Percentiles rank a stretch among this genome's conserved stretches.
Evolutionary conservation across 1,284 basidiomycete genomes (phyloP).

Genomic region (Grifola frondosa): DNA sequence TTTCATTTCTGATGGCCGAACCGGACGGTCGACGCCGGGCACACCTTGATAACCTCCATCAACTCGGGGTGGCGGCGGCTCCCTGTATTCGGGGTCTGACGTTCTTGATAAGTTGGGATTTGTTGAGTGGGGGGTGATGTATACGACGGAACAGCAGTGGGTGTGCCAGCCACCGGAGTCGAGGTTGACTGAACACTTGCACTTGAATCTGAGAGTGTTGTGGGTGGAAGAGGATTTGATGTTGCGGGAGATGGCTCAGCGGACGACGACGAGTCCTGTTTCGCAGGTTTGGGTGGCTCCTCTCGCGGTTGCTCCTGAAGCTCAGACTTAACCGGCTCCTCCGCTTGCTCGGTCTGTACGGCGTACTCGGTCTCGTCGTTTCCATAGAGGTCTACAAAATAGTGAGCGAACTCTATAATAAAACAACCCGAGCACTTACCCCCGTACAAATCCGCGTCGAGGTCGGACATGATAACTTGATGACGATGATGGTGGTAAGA

Average conservation of each 20-base stretch:
- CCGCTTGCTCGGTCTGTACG: slow-evolving; percentile 38
- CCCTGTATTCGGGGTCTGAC: slow-evolving; percentile 52
- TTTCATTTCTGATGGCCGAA: slow-evolving; percentile 93
- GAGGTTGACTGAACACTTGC: slow-evolving; percentile 9
- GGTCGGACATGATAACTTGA: slow-evolving; percentile 60
- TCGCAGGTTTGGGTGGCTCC: slow-evolving; percentile 15
- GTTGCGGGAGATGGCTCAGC: slow-evolving; percentile 15
- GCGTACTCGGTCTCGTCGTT: slow-evolving; percentile 67
- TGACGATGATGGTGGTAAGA: slow-evolving; percentile 18
- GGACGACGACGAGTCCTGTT: slow-evolving; percentile 18
- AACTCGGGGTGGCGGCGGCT: slow-evolving; percentile 33
- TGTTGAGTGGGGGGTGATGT: slow-evolving; percentile 50
- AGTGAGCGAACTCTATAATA: slow-evolving; percentile 6
- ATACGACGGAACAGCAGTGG: slow-evolving; percentile 25
- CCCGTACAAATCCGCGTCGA: slow-evolving; percentile 83
- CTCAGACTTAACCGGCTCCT: slow-evolving; percentile 32
- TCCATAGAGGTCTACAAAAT: slow-evolving; percentile 69
- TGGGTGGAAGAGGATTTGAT: not conserved
- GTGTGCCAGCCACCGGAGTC: slow-evolving; percentile 5
- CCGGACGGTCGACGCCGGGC: slow-evolving; percentile 61
- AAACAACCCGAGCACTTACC: slow-evolving; percentile 42
- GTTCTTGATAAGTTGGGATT: slow-evolving; percentile 75
- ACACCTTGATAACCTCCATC: slow-evolving; percentile 35
- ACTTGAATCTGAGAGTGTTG: slow-evolving; percentile 11
- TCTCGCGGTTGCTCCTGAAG: slow-evolving; percentile 30